Conservation (phyloP, 2,329 filamentous ascomycete species). For the Sphaerulina populicola region DNA sequence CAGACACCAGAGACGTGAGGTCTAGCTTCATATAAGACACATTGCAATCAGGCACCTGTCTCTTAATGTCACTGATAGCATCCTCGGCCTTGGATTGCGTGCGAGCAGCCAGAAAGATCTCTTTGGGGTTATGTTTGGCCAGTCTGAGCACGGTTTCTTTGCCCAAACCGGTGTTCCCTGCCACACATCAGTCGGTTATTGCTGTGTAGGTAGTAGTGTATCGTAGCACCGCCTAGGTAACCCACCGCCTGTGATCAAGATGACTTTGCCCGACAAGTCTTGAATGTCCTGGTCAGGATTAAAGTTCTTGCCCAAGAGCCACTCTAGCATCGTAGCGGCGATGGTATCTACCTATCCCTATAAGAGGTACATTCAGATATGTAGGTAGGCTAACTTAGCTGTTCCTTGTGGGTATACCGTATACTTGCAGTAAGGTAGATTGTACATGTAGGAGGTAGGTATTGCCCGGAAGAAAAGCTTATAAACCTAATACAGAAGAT, state of each 20-base stretch:
- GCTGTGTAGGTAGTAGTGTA: background rate
- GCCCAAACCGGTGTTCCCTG: constrained; percentile 42
- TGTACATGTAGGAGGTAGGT: too few relatives aligned
- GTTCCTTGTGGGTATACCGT: too few relatives aligned
- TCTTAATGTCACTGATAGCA: constrained; percentile 37
- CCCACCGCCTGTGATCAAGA: constrained; percentile 25
- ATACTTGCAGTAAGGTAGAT: too few relatives aligned
- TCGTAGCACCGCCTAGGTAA: background rate
- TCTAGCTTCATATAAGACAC: constrained; percentile 44
- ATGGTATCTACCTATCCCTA: background rate
- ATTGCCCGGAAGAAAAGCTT: too few relatives aligned
- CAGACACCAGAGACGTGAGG: constrained; percentile 45
- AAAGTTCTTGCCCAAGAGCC: constrained; percentile 22
- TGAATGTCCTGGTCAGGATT: constrained; percentile 30
- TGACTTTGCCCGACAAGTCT: constrained; percentile 28
- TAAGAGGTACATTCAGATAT: too few relatives aligned
- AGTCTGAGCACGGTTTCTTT: constrained; percentile 41
- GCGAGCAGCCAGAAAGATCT: constrained; percentile 44
- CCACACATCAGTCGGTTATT: background rate
- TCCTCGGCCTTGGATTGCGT: constrained; percentile 37
- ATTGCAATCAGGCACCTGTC: constrained; percentile 30
- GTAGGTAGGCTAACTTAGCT: too few relatives aligned
- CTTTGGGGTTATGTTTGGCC: constrained; percentile 38
- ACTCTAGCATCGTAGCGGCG: constrained; percentile 13
- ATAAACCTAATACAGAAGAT: too few relatives aligned